phyloP scores from a whole-genome alignment of 495 filamentous ascomycete genomes.

The Cercophora newfieldiana region DNA sequence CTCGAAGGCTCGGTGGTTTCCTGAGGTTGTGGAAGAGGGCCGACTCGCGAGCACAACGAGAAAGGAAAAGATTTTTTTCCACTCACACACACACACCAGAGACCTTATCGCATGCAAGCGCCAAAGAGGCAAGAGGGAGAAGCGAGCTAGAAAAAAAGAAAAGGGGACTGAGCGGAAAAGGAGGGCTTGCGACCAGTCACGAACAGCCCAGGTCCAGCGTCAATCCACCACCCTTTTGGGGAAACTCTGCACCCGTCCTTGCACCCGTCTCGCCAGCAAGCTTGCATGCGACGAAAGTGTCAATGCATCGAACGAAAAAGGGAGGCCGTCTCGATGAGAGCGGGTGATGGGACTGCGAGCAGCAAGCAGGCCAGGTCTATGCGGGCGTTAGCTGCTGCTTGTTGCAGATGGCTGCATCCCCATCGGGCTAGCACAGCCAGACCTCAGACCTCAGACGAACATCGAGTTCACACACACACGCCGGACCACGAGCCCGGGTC shows the following conservation, averaged over 20 bases:
- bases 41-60: neutral
- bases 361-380: neutral
- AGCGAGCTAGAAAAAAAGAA: conserved; percentile 10
- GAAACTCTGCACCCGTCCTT: neutral
- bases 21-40: neutral
- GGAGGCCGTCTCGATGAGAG: neutral
- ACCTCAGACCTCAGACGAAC: conserved; percentile 17
- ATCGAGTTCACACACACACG: neutral
- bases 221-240: conserved; percentile 14
- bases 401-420: conserved; percentile 15
- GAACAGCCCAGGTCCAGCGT: neutral
- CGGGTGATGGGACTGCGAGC: neutral
- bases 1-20: neutral
- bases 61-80: neutral
- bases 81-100: neutral
- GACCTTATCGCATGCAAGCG: neutral
- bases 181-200: conserved; percentile 13
- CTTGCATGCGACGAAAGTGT: conserved; percentile 7
- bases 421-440: conserved; percentile 12
- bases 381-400: conserved; percentile 14
- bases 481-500: neutral
- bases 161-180: conserved; percentile 12
- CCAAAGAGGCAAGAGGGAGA: neutral
- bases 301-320: conserved; percentile 12
- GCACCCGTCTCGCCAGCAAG: neutral